Conservation (phyloP, 352 stramenopile species). For the Pilasporangium apinafurcum region DNA sequence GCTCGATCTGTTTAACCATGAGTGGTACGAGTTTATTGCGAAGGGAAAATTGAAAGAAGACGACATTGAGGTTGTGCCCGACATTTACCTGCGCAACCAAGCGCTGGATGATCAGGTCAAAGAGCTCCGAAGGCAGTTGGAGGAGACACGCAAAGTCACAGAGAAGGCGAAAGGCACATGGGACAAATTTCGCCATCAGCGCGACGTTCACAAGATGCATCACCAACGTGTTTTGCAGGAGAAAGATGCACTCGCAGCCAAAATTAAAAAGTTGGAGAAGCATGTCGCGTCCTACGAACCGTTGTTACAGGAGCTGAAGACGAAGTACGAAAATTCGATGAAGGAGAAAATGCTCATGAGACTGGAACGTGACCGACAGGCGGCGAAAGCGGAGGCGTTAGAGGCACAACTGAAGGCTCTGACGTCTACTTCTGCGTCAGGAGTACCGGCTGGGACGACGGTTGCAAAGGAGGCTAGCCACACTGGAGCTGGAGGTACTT, state of each 20-base stretch:
- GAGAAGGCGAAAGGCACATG: conserved; percentile 89
- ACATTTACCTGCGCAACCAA: conserved; percentile 94
- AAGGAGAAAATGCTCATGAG: conserved; percentile 97
- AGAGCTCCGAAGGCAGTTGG: conserved; percentile 74
- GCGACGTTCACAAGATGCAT: conserved; percentile 95
- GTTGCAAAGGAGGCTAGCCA: conserved; percentile 13
- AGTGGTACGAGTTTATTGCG: conserved; percentile 93
- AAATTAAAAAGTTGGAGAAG: conserved; percentile 90
- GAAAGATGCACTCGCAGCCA: conserved; percentile 88
- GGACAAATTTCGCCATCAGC: conserved; percentile 94
- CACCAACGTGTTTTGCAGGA: conserved; percentile 94
- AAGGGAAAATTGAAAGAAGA: conserved; percentile 90
- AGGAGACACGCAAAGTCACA: conserved; percentile 87
- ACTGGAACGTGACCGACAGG: conserved; percentile 90
- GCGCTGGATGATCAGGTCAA: conserved; percentile 89
- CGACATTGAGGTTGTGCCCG: conserved; percentile 86
- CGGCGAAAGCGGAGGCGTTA: conserved; percentile 84
- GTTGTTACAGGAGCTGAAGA: conserved; percentile 88
- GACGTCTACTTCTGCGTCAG: conserved; percentile 5
- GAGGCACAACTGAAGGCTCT: conserved; percentile 77
- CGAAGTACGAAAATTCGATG: conserved; percentile 93
- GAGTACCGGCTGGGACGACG: conserved; percentile 1
- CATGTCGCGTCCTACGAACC: conserved; percentile 91
- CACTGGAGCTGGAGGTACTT: conserved; percentile 2
- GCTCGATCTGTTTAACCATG: conserved; percentile 93